A percentile compares a stretch with the other conserved stretches of the same genome.
phyloP scores from a whole-genome alignment of 2,329 filamentous ascomycete genomes.

The Trematosphaeria pertusa region DNA sequence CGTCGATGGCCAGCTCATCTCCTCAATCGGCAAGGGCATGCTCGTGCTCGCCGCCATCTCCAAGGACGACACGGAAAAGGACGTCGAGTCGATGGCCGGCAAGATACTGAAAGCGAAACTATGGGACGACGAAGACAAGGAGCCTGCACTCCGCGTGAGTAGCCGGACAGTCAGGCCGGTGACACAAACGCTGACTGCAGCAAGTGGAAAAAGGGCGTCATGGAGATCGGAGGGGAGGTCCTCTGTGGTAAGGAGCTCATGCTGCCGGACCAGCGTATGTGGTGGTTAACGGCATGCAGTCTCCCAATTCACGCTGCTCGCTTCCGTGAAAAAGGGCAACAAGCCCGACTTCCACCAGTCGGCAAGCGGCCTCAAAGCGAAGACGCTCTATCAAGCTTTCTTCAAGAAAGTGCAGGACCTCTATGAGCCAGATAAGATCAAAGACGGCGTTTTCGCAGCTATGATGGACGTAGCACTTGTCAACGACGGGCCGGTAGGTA shows the following conservation, averaged over 20 bases:
- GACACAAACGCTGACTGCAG: constrained; percentile 15
- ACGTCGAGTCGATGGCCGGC: constrained; percentile 80
- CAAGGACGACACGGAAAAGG: constrained; percentile 87
- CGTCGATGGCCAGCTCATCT: constrained; percentile 88
- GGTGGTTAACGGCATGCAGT: constrained; percentile 65
- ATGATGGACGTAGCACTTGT: constrained; percentile 98
- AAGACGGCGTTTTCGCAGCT: constrained; percentile 96
- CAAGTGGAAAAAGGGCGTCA: constrained; percentile 89
- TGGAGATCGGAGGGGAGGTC: constrained; percentile 88
- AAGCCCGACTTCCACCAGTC: constrained; percentile 96
- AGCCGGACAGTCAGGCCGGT: constrained; percentile 4
- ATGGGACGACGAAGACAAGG: constrained; percentile 82
- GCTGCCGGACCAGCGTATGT: constrained; percentile 2
- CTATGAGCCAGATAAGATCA: constrained; percentile 77
- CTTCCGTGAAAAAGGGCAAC: constrained; percentile 91
- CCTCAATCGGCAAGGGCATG: constrained; percentile 87
- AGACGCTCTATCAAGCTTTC: constrained; percentile 83
- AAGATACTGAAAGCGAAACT: constrained; percentile 91
- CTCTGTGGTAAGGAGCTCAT: constrained; percentile 76
- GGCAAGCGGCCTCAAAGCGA: constrained; percentile 78
- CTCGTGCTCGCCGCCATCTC: constrained; percentile 91
- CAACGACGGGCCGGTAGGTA: constrained; percentile 80
- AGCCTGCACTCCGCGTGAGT: constrained; percentile 62
- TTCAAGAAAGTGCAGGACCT: constrained; percentile 74
- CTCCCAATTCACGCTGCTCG: constrained; percentile 94